Evolutionary conservation across 2,329 filamentous ascomycete genomes (phyloP), one percentile per base, ranked within the genome.

Genomic region (Aspergillus aculeatinus): DNA sequence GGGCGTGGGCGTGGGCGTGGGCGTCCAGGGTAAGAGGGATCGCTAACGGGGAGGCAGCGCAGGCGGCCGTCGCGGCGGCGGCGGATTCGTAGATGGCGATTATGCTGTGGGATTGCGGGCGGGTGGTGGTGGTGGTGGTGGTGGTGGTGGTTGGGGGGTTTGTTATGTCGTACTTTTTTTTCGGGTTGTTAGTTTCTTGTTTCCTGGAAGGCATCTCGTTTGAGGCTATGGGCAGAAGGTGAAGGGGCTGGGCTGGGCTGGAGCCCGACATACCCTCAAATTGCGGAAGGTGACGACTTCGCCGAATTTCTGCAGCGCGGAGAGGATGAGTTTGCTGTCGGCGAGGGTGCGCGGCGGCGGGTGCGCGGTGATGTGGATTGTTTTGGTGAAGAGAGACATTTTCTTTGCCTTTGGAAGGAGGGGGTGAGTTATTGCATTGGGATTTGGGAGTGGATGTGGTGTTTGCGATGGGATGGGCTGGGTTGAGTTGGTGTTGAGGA

Each of bases 281-380:
- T 75, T 77, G 33, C 71, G 67, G 63, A 77, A 79, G 25, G 71
- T 72, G 10, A 69, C 65, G 7, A 79, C 75, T 63, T 78, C 76
- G 21, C 77, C 77, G 65, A 75, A 78, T 66, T 75, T 74, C 61
- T 78, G 76, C 19, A 79, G 65, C 6, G 73, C 72, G 47, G 68
- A 63, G 21, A 78, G 70, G 27, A 79, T 63, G 19, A 68, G 65
- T 60, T 68, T 70, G 61, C 73, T 75, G 58, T 78, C 74, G 21
- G 65, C 55, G 6, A 78, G 58, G 33, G 63, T 72, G 25, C 64
- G 67, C 14, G 73, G 69, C 4, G 64, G 51, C 0, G 74, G 74
- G 9, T 52, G 53, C 51, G 71, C 68, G 25, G 60, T 67, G 31
- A 78, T 71, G 65, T 72, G 67, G 10, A 78, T 68, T 47, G 74